Conservation (phyloP, 768 basidiomycete species). For the Mycena polygramma region DNA sequence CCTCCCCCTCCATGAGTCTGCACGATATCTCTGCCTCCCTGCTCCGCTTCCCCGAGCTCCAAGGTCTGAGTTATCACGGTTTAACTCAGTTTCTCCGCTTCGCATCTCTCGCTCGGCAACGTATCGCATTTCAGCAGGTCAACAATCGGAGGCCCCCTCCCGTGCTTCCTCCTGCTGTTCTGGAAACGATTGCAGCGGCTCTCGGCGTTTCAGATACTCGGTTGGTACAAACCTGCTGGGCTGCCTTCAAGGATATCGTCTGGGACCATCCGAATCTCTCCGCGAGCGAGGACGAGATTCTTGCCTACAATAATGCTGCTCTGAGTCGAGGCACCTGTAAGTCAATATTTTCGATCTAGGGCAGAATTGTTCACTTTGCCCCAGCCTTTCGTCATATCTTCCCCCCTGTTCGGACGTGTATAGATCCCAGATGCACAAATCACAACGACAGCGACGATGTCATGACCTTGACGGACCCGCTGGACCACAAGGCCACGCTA, state of each 20-base stretch:
- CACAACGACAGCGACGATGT: neutral
- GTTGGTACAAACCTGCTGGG: constrained; percentile 7
- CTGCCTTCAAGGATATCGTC: constrained; percentile 11
- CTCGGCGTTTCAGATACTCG: too few relatives aligned
- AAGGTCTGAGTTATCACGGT: too few relatives aligned
- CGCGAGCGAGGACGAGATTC: constrained; percentile 1
- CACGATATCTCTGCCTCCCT: too few relatives aligned
- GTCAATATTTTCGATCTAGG: neutral
- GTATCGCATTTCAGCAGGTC: too few relatives aligned
- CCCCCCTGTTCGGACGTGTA: constrained; percentile 9
- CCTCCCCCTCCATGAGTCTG: too few relatives aligned
- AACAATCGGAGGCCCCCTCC: too few relatives aligned
- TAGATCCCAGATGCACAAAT: neutral
- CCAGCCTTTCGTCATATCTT: constrained; percentile 16
- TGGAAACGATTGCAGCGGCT: too few relatives aligned
- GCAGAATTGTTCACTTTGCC: neutral
- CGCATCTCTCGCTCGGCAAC: too few relatives aligned
- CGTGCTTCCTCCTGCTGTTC: too few relatives aligned
- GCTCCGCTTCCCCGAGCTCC: too few relatives aligned
- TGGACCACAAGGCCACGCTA: constrained; percentile 8
- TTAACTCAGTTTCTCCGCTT: too few relatives aligned
- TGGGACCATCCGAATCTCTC: constrained; percentile 7
- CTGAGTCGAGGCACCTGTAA: constrained; percentile 1
- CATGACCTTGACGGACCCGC: constrained; percentile 8
- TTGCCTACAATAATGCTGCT: neutral